A percentile compares a stretch with the other conserved stretches of the same genome.
These are phyloP conservation scores for Elaeis guineensis DNA, from an alignment of 176 grass and related monocot species.

Conservation along the genomic window DNA sequence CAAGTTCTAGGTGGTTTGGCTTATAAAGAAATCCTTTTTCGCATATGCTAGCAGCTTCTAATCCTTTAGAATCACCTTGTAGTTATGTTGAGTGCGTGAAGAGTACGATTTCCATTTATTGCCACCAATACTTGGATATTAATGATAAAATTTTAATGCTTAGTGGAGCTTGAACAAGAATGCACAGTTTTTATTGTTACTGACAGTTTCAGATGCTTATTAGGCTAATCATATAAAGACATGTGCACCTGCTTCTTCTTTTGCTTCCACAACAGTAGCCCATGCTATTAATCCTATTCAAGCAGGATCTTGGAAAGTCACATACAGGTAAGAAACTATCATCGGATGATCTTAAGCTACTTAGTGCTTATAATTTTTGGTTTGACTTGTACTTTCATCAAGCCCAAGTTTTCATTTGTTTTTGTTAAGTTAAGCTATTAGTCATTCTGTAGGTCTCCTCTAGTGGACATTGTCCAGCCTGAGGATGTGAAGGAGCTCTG, in stretches of 20 bases:
- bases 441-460: conserved; percentile 60
- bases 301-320: conserved; percentile 59
- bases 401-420: neutral
- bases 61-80: too few relatives aligned
- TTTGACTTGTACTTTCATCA: conserved; percentile 4
- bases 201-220: conserved; percentile 4
- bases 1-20: neutral
- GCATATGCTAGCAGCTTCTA: too few relatives aligned
- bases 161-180: too few relatives aligned
- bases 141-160: too few relatives aligned
- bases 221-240: conserved; percentile 48
- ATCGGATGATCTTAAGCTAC: neutral
- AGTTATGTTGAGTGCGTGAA: too few relatives aligned
- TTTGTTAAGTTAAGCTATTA: neutral
- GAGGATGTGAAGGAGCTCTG: conserved; percentile 84
- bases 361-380: too few relatives aligned
- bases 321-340: conserved; percentile 61
- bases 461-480: conserved; percentile 76
- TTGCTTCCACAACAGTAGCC: conserved; percentile 31
- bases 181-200: too few relatives aligned
- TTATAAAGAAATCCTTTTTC: too few relatives aligned
- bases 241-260: conserved; percentile 9
- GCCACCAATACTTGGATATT: too few relatives aligned
- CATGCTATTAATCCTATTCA: conserved; percentile 33
- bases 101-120: too few relatives aligned